A percentile compares a stretch with the other conserved stretches of the same genome.
These are phyloP conservation scores for Backusella mclennaniae DNA, from an alignment of 192 early-diverging fungal species.

Conservation along the genomic window DNA sequence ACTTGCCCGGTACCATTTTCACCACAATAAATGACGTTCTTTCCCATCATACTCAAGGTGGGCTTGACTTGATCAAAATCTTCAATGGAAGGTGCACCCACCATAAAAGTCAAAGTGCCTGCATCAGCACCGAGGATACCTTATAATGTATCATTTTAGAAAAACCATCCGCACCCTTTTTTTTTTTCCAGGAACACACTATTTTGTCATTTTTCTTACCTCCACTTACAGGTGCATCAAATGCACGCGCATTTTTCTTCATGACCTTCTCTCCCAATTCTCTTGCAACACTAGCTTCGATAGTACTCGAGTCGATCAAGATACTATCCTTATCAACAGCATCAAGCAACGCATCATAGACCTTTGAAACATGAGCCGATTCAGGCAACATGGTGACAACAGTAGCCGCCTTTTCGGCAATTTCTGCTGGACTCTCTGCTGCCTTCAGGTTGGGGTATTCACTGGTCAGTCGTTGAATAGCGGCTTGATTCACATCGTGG, in stretches of 20 bases:
- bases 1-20: constrained; percentile 81
- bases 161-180: not conserved
- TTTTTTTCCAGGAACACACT: not conserved
- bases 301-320: constrained; percentile 91
- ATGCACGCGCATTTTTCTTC: constrained; percentile 58
- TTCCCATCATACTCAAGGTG: constrained; percentile 75
- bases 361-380: constrained; percentile 73
- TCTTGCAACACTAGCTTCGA: constrained; percentile 77
- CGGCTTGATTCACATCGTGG: constrained; percentile 64
- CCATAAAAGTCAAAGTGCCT: constrained; percentile 96
- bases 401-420: constrained; percentile 68
- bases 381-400: constrained; percentile 94
- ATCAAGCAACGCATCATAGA: constrained; percentile 52
- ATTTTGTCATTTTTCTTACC: constrained; percentile 46
- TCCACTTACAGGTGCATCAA: constrained; percentile 96
- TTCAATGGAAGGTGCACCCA: constrained; percentile 60
- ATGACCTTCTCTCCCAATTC: constrained; percentile 64
- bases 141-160: constrained; percentile 18
- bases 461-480: constrained; percentile 54
- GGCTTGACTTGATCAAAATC: constrained; percentile 68
- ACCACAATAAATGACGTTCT: constrained; percentile 88
- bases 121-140: constrained; percentile 82
- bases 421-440: constrained; percentile 64
- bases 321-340: constrained; percentile 43
- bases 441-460: constrained; percentile 45